These are phyloP conservation scores for Wickerhamiella parazyma DNA, from an alignment of 805 yeast genomes.

Conservation along the genomic window DNA sequence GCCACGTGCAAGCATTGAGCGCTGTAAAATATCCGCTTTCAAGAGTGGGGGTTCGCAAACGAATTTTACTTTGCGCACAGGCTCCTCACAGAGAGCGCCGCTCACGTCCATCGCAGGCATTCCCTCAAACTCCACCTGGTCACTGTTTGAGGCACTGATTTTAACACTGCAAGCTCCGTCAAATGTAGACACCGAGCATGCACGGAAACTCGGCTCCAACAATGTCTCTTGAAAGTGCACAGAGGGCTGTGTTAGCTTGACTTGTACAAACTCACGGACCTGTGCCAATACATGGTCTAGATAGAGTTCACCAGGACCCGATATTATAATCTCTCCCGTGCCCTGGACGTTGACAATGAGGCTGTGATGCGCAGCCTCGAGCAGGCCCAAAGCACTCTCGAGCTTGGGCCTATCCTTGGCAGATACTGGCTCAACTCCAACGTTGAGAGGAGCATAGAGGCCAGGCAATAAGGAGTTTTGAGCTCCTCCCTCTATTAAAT, in stretches of 20 bases:
- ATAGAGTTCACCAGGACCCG: constrained; percentile 80
- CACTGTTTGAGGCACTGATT: constrained; percentile 54
- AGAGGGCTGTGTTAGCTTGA: constrained; percentile 76
- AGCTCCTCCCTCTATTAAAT: constrained; percentile 41
- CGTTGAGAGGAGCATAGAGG: constrained; percentile 32
- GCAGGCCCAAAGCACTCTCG: constrained; percentile 50
- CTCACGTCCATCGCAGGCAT: constrained; percentile 26
- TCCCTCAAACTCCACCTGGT: constrained; percentile 27
- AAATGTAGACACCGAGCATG: constrained; percentile 46
- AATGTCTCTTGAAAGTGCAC: constrained; percentile 71
- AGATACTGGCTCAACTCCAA: constrained; percentile 67
- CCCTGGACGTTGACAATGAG: constrained; percentile 64
- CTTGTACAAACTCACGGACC: constrained; percentile 48
- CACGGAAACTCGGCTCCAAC: constrained; percentile 47
- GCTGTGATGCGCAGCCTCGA: constrained; percentile 53
- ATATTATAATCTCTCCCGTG: constrained; percentile 70
- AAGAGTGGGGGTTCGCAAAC: not conserved
- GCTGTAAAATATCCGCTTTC: constrained; percentile 33
- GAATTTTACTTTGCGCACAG: constrained; percentile 35
- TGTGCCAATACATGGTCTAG: constrained; percentile 71
- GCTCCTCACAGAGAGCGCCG: constrained; percentile 90
- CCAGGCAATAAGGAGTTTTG: not conserved
- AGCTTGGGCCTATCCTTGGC: constrained; percentile 70
- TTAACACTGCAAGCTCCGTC: constrained; percentile 32
- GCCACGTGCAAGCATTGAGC: constrained; percentile 40